phyloP scores from a whole-genome alignment of 805 yeast species.

The Barnettozyma sp. region DNA sequence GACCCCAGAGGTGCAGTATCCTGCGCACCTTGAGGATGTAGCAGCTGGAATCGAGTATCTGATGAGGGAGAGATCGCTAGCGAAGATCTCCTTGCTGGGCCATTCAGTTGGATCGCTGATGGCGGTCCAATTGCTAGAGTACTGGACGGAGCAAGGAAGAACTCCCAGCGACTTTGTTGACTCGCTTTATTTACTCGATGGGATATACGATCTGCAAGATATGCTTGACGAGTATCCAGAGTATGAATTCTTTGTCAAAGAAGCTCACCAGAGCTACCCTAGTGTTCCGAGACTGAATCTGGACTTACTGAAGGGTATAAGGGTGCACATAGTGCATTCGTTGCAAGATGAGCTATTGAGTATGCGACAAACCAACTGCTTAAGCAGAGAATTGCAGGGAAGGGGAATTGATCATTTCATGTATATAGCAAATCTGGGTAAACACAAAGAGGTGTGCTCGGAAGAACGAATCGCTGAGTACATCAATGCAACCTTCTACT shows the following conservation, averaged over 20 bases:
- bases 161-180: slow-evolving; percentile 12
- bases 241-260: slow-evolving; percentile 48
- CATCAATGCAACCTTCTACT: slow-evolving; percentile 16
- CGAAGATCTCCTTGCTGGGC: slow-evolving; percentile 41
- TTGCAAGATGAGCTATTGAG: slow-evolving; percentile 58
- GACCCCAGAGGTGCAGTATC: slow-evolving; percentile 56
- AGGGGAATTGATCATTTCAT: slow-evolving; percentile 16
- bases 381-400: slow-evolving; percentile 30
- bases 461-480: slow-evolving; percentile 33
- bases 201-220: slow-evolving; percentile 52
- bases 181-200: slow-evolving; percentile 47
- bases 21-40: slow-evolving; percentile 54
- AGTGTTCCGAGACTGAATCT: slow-evolving; percentile 17
- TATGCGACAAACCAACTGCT: slow-evolving; percentile 38
- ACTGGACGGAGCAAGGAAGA: not conserved
- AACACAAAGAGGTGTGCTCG: slow-evolving; percentile 59
- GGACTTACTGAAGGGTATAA: slow-evolving; percentile 4
- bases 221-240: slow-evolving; percentile 55
- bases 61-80: slow-evolving; percentile 6
- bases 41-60: slow-evolving; percentile 27
- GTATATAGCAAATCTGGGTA: slow-evolving; percentile 41
- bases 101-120: slow-evolving; percentile 78
- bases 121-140: slow-evolving; percentile 12
- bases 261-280: slow-evolving; percentile 42
- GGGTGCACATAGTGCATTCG: slow-evolving; percentile 50